These are phyloP conservation scores for Solanum dulcamara DNA, from an alignment of 257 asterid genomes.

Conservation along the genomic window DNA sequence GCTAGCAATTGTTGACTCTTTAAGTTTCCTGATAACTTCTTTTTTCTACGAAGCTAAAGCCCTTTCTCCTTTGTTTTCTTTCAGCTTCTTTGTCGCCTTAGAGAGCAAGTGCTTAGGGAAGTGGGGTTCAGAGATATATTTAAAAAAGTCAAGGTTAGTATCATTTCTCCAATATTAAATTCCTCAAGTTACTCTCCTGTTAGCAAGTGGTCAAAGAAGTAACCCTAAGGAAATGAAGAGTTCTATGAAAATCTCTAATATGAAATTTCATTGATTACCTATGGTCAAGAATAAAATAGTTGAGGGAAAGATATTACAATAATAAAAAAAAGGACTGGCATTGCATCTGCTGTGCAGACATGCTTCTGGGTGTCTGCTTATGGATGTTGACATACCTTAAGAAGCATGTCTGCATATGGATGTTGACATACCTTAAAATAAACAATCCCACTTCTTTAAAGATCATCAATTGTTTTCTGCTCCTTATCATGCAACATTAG, in stretches of 20 bases:
- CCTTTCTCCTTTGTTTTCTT: not conserved
- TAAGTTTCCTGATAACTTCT: not conserved
- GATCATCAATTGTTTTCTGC: not conserved
- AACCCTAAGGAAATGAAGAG: not conserved
- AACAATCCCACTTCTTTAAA: not conserved
- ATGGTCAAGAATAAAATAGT: not conserved
- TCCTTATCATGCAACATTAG: not conserved
- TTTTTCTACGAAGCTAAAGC: not conserved
- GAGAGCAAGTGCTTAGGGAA: constrained; percentile 89
- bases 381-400: not conserved
- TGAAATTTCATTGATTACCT: not conserved
- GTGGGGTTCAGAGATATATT: constrained; percentile 90
- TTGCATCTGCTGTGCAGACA: not conserved
- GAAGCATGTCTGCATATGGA: too few relatives aligned
- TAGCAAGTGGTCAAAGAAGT: not conserved
- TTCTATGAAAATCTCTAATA: not conserved
- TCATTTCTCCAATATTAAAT: not conserved
- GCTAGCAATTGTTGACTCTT: not conserved
- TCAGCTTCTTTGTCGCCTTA: constrained; percentile 88
- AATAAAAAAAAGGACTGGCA: not conserved
- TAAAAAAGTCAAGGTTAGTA: constrained; percentile 76
- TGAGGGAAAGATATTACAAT: not conserved
- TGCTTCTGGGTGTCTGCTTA: not conserved
- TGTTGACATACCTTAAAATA: not conserved
- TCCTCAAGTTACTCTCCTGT: not conserved